Evolutionary conservation across 768 basidiomycete genomes (phyloP), one percentile per base, ranked within the genome.

Genomic region (Lactifluus hygrophoroides): DNA sequence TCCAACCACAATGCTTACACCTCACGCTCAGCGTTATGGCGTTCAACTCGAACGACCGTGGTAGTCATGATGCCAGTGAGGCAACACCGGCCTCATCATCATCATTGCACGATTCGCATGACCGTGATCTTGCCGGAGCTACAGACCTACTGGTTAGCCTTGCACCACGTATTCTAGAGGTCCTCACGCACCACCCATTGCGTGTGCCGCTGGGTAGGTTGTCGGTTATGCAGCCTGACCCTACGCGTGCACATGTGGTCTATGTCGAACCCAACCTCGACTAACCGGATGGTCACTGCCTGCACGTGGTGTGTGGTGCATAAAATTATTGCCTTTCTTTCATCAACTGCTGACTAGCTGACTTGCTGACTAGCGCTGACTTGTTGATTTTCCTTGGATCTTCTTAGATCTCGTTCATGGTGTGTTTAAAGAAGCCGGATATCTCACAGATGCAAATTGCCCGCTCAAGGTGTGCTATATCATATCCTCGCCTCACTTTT

Each of bases 21-120:
- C 70, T 90, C 56, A 90, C 88, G 0, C 71, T 90, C 2, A 87
- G 87, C 1, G 86, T 88, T 1, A 85, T 90, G 84, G 71, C 78
- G 0, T 80, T 89, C 34, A 68, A 50, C 38, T 14, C 30, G n/a
- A n/a, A n/a, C n/a, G n/a, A n/a, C n/a, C n/a, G n/a, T n/a, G n/a
- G n/a, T n/a, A n/a, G n/a, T n/a, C n/a, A n/a, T n/a, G n/a, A n/a
- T n/a, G n/a, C n/a, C n/a, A n/a, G n/a, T n/a, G n/a, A n/a, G n/a
- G n/a, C n/a, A n/a, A n/a, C n/a, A n/a, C n/a, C n/a, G n/a, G n/a
- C n/a, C n/a, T n/a, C n/a, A n/a, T n/a, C n/a, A n/a, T n/a, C n/a
- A n/a, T n/a, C n/a, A n/a, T n/a, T n/a, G n/a, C n/a, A n/a, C n/a
- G n/a, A n/a, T n/a, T n/a, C n/a, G n/a, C 11, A 3, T 14, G 11